Base-by-base conservation (phyloP, 441 rosid species). In the Breynia disticha region DNA sequence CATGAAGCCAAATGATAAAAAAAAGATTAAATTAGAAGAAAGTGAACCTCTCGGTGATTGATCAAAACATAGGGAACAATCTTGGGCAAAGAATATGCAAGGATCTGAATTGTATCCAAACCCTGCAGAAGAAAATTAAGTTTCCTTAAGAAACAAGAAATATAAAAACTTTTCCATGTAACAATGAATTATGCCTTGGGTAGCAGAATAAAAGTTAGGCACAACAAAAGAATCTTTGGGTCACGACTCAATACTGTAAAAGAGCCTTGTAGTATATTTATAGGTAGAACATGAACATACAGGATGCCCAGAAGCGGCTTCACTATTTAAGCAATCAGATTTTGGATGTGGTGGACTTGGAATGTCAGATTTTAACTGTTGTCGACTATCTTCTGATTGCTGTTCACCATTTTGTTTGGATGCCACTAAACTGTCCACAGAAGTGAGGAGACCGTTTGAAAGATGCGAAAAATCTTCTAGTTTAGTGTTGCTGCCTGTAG, bases 21-120 rank as follows among this genome's bases (percentile, higher is more conserved):
- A 15, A 64, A 14, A 52, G 45, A 46, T n/a, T n/a, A n/a, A 69
- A 48, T 44, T 14, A 37, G 54, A 46, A 56, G 50, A 64, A 64
- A 53, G 57, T 65, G 58, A 62, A 91, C 98, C 98, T 91, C 96
- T 53, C 94, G 90, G 69, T 88, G 96, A 66, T 91, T 88, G 76
- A 91, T 91, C 76, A 91, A 69, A 71, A 91, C 97, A 81, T 86
- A 84, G 9, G 96, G 98, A 67, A 88, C 98, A 69, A 91, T 91
- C 76, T 86, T 88, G 35, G 97, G 98, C 77, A 91, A 81, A 57
- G 97, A 82, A 77, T 86, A 95, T 59, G 97, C 95, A 44, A 91
- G 94, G 59, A 91, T 88, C 77, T 91, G 95, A 69, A 91, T 86
- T 11, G 98, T 82, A 79, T 80, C 94, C 54, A 67, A 66, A 53